Evolutionary conservation across 208 protist genomes (phyloP), one percentile per base, ranked within the genome.

Genomic region (Crithidia bombi): DNA sequence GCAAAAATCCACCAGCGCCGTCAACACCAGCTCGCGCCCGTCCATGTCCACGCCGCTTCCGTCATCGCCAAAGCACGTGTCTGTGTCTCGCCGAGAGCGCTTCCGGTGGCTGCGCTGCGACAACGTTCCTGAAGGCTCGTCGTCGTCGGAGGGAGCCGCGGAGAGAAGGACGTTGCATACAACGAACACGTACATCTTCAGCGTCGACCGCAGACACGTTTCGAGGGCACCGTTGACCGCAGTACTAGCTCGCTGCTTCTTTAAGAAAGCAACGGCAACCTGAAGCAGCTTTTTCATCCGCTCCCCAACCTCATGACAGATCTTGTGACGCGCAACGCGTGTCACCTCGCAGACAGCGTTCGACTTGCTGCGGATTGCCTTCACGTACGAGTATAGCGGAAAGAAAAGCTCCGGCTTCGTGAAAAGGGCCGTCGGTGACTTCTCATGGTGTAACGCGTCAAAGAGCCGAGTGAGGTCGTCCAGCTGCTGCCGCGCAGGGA

Each of bases 121-220:
- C 26, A 64, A 28, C 36, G 28, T 44, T n/a, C 41, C 38, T n/a
- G 46, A 28, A 33, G 32, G 58, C 44, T 76, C 73, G 33, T 96
- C 86, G 28, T 91, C 87, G 15, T 89, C 76, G 10, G 69, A 41
- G 17, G 69, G 65, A 17, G 91, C 78, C 35, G 82, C 66, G n/a
- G 78, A 75, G 21, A 90, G 62, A 1, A 94, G 66, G 11, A 90
- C 57, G 72, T 90, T 85, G 69, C 91, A 96, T 4, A 93, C 39
- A 47, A 88, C 56, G 68, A 94, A 96, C 4, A 82, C 72, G 56
- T 94, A 93, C 89, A 96, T 94, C 75, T 92, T 94, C 17, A 94
- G 66, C n/a, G 87, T 93, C 14, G 91, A 96, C 3, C 91, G 75
- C 49, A 93, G 63, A 50, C 87, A 91, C 11, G 93, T 23, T 36